Evolutionary conservation across 805 yeast genomes (phyloP).

Genomic region (Clavispora vitiphila): DNA sequence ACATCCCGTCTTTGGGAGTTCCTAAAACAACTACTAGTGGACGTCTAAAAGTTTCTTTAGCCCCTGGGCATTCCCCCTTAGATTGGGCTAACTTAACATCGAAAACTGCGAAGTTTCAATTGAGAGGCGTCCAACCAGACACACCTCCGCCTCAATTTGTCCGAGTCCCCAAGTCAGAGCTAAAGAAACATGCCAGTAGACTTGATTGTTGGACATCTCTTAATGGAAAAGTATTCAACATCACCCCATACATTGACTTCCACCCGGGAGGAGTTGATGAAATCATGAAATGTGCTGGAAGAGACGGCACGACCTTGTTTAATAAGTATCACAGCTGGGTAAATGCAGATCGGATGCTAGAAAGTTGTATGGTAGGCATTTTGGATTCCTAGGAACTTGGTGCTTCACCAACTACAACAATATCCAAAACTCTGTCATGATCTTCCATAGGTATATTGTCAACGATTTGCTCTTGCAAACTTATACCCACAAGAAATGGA

Average conservation of each 20-base stretch:
- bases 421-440: slow-evolving; percentile 62
- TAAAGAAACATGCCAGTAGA: slow-evolving; percentile 51
- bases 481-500: slow-evolving; percentile 57
- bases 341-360: slow-evolving; percentile 75
- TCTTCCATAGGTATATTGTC: slow-evolving; percentile 48
- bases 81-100: slow-evolving; percentile 73
- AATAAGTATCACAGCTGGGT: slow-evolving; percentile 72
- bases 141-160: slow-evolving; percentile 51
- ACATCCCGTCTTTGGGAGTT: not conserved
- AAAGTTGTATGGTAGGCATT: slow-evolving; percentile 71
- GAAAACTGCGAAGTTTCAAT: slow-evolving; percentile 38
- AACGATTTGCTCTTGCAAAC: slow-evolving; percentile 60
- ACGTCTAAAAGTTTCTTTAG: slow-evolving; percentile 51
- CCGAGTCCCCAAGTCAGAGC: slow-evolving; percentile 50
- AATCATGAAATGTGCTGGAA: slow-evolving; percentile 73
- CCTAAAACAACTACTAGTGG: not conserved
- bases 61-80: slow-evolving; percentile 79
- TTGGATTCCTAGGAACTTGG: slow-evolving; percentile 1
- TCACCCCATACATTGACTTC: slow-evolving; percentile 76
- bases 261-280: slow-evolving; percentile 93
- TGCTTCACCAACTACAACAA: slow-evolving; percentile 38
- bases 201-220: slow-evolving; percentile 85
- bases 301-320: slow-evolving; percentile 74
- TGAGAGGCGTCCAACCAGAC: slow-evolving; percentile 48
- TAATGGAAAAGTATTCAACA: slow-evolving; percentile 75